phyloP scores from a whole-genome alignment of 805 yeast species.

The Hanseniaspora nectarophila region DNA sequence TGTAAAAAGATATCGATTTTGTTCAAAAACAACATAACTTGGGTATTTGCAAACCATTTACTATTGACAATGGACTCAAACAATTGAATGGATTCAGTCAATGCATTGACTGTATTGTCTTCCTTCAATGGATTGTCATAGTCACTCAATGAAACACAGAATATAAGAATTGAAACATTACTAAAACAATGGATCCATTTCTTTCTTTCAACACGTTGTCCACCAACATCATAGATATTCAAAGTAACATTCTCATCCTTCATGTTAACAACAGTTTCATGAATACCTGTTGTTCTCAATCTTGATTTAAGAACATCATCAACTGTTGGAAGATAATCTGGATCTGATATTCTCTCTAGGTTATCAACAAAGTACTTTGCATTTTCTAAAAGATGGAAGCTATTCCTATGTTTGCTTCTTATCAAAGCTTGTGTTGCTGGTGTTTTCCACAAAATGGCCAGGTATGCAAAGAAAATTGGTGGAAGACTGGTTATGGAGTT shows the following conservation, averaged over 20 bases:
- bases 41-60: constrained; percentile 81
- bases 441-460: constrained; percentile 43
- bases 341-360: constrained; percentile 36
- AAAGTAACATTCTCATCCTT: constrained; percentile 43
- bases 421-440: constrained; percentile 49
- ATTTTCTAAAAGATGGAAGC: constrained; percentile 76
- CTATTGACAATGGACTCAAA: constrained; percentile 87
- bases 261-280: constrained; percentile 67
- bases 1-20: constrained; percentile 85
- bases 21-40: constrained; percentile 75
- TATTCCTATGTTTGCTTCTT: constrained; percentile 42
- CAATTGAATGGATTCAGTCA: constrained; percentile 69
- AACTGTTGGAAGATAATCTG: constrained; percentile 60
- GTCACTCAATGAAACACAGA: constrained; percentile 83
- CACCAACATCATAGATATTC: constrained; percentile 79
- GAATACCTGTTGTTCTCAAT: constrained; percentile 85
- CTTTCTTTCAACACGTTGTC: constrained; percentile 88
- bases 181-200: constrained; percentile 97
- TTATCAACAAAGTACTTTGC: constrained; percentile 66
- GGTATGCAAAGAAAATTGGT: constrained; percentile 36
- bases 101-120: constrained; percentile 59
- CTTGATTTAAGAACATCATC: constrained; percentile 77
- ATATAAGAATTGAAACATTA: constrained; percentile 77
- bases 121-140: constrained; percentile 80
- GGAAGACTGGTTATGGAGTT: constrained; percentile 32